phyloP scores from a whole-genome alignment of 1,284 basidiomycete species.

The Cronartium quercuum region DNA sequence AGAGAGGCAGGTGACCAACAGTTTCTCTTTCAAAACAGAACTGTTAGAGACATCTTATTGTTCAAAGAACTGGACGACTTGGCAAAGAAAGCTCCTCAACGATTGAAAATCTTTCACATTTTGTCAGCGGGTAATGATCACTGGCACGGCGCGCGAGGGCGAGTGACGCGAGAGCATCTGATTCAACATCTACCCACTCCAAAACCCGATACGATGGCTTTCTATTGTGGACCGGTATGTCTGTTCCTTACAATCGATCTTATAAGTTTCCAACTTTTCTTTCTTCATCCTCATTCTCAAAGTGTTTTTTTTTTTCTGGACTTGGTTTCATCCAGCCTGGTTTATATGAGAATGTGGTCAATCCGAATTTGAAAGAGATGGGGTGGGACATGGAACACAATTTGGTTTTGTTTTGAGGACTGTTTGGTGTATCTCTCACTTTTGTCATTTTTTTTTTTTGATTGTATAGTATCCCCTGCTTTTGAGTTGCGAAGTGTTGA shows the following conservation, averaged over 20 bases:
- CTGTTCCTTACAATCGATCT: not conserved
- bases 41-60: constrained; percentile 48
- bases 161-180: constrained; percentile 53
- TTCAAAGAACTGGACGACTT: constrained; percentile 53
- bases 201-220: constrained; percentile 43
- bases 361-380: constrained; percentile 41
- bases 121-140: constrained; percentile 50
- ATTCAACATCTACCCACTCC: constrained; percentile 52
- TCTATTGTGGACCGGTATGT: constrained; percentile 20
- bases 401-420: constrained; percentile 46
- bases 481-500: too few relatives aligned
- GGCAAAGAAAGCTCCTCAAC: constrained; percentile 46
- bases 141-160: constrained; percentile 54
- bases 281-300: too few relatives aligned
- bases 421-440: not conserved
- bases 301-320: constrained; percentile 46
- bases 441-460: not conserved
- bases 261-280: too few relatives aligned
- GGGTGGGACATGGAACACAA: constrained; percentile 46
- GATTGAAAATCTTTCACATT: constrained; percentile 55
- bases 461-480: not conserved
- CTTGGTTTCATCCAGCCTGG: constrained; percentile 57
- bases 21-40: constrained; percentile 41
- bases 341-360: constrained; percentile 49
- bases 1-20: not conserved